Percentiles rank a stretch among this genome's conserved stretches.
Conservation (phyloP, 2,329 filamentous ascomycete genomes). For the Trichoderma endophyticum region DNA sequence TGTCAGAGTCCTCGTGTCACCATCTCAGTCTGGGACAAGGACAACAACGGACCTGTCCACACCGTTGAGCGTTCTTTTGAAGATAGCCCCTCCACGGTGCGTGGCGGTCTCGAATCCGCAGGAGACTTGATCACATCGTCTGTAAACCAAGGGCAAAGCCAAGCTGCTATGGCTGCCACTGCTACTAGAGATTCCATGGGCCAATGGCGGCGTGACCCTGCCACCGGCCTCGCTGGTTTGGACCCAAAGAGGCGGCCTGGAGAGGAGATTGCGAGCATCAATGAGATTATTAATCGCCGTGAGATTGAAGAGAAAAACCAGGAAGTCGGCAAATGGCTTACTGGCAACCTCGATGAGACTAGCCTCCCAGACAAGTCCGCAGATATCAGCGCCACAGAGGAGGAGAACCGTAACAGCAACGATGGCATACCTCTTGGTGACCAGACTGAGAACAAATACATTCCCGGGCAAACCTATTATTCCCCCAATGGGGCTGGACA, state of each 20-base stretch:
- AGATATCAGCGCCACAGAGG: slow-evolving; percentile 25
- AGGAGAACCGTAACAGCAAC: slow-evolving; percentile 31
- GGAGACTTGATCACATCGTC: slow-evolving; percentile 39
- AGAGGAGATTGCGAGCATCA: slow-evolving; percentile 46
- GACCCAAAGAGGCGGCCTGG: slow-evolving; percentile 45
- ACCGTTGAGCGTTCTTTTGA: slow-evolving; percentile 41
- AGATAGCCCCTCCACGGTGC: slow-evolving; percentile 36
- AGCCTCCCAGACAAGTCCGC: slow-evolving; percentile 28
- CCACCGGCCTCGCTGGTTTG: slow-evolving; percentile 44
- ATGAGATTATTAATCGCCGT: slow-evolving; percentile 44
- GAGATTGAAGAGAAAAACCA: slow-evolving; percentile 46
- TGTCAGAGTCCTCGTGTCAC: slow-evolving; percentile 53
- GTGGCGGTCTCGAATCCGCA: slow-evolving; percentile 36
- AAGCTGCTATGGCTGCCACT: background rate
- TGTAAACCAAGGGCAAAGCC: slow-evolving; percentile 14
- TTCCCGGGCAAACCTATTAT: slow-evolving; percentile 51
- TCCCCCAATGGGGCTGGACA: slow-evolving; percentile 39
- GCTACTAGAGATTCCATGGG: slow-evolving; percentile 40
- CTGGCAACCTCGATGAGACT: slow-evolving; percentile 32
- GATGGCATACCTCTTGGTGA: slow-evolving; percentile 45
- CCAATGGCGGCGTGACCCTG: slow-evolving; percentile 39
- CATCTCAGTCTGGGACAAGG: slow-evolving; percentile 54
- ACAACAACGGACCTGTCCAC: slow-evolving; percentile 36
- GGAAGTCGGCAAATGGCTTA: slow-evolving; percentile 52
- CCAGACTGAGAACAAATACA: slow-evolving; percentile 48